These are phyloP conservation scores for Groenewaldozyma tartarivorans DNA, from an alignment of 805 yeast genomes.

Conservation along the genomic window DNA sequence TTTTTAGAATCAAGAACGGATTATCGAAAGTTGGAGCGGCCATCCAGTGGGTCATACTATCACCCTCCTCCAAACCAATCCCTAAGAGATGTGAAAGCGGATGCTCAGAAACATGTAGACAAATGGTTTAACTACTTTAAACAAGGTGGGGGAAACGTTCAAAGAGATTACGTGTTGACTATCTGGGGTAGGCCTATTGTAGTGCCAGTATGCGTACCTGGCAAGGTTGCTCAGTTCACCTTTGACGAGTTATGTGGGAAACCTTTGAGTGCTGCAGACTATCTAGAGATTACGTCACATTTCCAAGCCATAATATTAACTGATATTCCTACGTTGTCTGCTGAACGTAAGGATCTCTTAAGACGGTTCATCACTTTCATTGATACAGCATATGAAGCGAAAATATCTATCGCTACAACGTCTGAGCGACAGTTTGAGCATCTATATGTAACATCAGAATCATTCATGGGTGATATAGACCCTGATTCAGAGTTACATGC, in stretches of 20 bases:
- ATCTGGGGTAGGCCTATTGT: constrained; percentile 84
- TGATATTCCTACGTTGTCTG: constrained; percentile 80
- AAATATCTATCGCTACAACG: constrained; percentile 80
- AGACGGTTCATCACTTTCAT: constrained; percentile 88
- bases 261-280: constrained; percentile 91
- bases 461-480: constrained; percentile 31
- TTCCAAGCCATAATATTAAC: constrained; percentile 79
- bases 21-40: constrained; percentile 81
- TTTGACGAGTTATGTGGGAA: constrained; percentile 80
- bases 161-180: constrained; percentile 28
- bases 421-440: constrained; percentile 78
- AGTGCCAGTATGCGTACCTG: constrained; percentile 70
- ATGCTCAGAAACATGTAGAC: constrained; percentile 52
- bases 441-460: constrained; percentile 68
- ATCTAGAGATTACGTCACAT: constrained; percentile 66
- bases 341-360: constrained; percentile 71
- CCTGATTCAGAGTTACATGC: constrained; percentile 27
- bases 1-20: constrained; percentile 86
- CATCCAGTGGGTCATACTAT: constrained; percentile 69
- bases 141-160: constrained; percentile 39
- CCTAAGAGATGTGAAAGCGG: constrained; percentile 40
- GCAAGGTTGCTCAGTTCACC: constrained; percentile 80
- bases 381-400: constrained; percentile 92
- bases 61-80: constrained; percentile 54
- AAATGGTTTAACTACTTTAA: constrained; percentile 77